Conservation (phyloP, 495 filamentous ascomycete genomes). For the Lasiosphaeriaceae sp. region DNA sequence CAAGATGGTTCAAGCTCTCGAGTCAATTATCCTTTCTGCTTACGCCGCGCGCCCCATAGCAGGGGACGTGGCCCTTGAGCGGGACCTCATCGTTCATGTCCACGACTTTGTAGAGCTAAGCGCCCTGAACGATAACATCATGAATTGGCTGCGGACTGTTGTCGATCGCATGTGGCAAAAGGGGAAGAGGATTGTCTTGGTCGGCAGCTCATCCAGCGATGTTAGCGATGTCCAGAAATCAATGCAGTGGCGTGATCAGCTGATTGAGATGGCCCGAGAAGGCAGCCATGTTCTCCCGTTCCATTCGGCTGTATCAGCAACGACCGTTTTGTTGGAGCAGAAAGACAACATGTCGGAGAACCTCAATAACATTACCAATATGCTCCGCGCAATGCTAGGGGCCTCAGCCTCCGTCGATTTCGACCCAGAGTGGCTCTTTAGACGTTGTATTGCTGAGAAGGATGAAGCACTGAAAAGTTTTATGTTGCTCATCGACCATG, state of each 20-base stretch:
- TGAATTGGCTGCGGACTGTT: slow-evolving; percentile 63
- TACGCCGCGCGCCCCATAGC: slow-evolving; percentile 16
- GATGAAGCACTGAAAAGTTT: slow-evolving; percentile 6
- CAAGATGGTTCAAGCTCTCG: slow-evolving; percentile 37
- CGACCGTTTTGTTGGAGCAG: slow-evolving; percentile 13
- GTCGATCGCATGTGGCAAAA: slow-evolving; percentile 63
- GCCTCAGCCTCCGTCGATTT: slow-evolving; percentile 16
- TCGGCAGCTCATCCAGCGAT: slow-evolving; percentile 59
- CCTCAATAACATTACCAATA: slow-evolving; percentile 35
- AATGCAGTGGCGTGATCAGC: slow-evolving; percentile 26
- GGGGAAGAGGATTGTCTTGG: slow-evolving; percentile 68
- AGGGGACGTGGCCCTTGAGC: slow-evolving; percentile 4
- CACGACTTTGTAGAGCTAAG: slow-evolving; percentile 76
- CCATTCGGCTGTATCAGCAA: slow-evolving; percentile 11
- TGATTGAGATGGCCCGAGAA: slow-evolving; percentile 29
- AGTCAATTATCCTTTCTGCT: slow-evolving; percentile 32
- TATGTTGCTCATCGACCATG: slow-evolving; percentile 9
- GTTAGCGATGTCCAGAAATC: slow-evolving; percentile 29
- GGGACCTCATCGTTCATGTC: slow-evolving; percentile 64
- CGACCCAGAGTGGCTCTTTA: not conserved
- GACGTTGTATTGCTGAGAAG: not conserved
- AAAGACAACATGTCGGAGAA: slow-evolving; percentile 36
- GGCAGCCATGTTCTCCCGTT: slow-evolving; percentile 29
- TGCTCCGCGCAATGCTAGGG: slow-evolving; percentile 29
- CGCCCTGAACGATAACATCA: slow-evolving; percentile 55